Percentiles rank a stretch among this genome's conserved stretches.
Conservation (phyloP, 441 rosid genomes). For the Viola pubescens region DNA sequence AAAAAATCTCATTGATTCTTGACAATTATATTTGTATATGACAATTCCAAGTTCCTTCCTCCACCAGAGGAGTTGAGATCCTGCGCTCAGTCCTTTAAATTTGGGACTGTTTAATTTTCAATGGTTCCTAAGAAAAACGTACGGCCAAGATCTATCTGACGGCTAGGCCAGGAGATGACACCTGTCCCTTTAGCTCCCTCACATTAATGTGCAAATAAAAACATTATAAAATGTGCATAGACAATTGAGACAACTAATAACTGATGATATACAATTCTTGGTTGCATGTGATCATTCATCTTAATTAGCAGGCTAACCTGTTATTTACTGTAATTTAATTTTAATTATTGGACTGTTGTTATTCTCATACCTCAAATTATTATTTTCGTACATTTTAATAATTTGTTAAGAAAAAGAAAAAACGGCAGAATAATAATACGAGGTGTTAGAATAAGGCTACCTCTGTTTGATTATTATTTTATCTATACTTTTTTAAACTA, state of each 20-base stretch:
- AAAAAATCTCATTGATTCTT: too few species aligned
- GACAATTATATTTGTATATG: too few species aligned
- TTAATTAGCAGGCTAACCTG: conserved; percentile 36
- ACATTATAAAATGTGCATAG: conserved; percentile 9
- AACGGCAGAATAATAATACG: too few species aligned
- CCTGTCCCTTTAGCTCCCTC: conserved; percentile 3
- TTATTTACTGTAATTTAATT: conserved; percentile 7
- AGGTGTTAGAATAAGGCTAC: too few species aligned
- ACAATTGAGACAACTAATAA: conserved; percentile 12
- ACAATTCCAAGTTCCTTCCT: background rate
- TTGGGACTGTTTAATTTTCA: conserved; percentile 16
- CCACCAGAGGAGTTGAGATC: background rate
- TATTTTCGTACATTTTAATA: too few species aligned
- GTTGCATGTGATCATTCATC: conserved; percentile 43
- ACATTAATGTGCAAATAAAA: background rate
- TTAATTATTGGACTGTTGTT: too few species aligned
- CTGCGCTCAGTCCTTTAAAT: background rate
- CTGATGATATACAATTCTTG: conserved; percentile 13
- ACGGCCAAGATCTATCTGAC: conserved; percentile 37
- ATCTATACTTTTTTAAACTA: background rate
- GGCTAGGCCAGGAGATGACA: conserved; percentile 39
- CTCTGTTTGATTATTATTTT: too few species aligned
- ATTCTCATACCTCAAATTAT: too few species aligned
- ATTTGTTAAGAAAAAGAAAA: too few species aligned
- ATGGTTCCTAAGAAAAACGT: conserved; percentile 19